Base-by-base conservation (phyloP, 2,329 filamentous ascomycete species). In the Nigrograna mackinnonii region DNA sequence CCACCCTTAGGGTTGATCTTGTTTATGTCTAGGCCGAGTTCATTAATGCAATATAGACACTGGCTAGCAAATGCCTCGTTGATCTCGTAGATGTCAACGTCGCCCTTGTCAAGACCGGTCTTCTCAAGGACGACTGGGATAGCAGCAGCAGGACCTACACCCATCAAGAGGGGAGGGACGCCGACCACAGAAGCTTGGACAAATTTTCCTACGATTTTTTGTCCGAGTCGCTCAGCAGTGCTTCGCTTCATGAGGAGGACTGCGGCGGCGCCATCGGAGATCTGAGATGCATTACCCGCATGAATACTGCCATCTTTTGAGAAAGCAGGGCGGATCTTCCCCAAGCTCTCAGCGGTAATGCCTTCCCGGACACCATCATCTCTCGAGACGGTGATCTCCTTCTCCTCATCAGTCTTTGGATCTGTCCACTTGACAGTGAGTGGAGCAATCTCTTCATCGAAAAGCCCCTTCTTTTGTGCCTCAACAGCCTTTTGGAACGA, bases 1-100 rank as follows among this genome's bases (percentile, higher is more conserved):
- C 92, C 92, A 54, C 92, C 94, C 80, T 96, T 96, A 60, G 92
- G 92, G 77, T 97, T 97, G 66, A 99, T 84, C 82, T 96, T 97
- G 54, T 89, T 85, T 47, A 79, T 66, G 39, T 90, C 87, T 20
- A 99, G 74, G 33, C 86, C 86, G 17, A 99, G 82, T 77, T 96
- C 85, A 62, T 94, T 89, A 50, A 89, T 83, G 71, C 91, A 96
- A 87, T 88, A 97, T 54, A 97, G 72, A 71, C 90, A 96, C 79
- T 97, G 92, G 51, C 84, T 89, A 22, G 94, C 94, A 70, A 99
- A 99, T 1, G 94, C 94, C 81, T 99, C 94, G 78, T 99, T 99
- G 80, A 99, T 96, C 82, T 99, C 94, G 64, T 83, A 97, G 64
- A 97, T 92, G 68, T 97, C 94, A 21, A 99, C 90, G 56, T 97